A percentile compares a stretch with the other conserved stretches of the same genome.
These are phyloP conservation scores for Anthostomella pinea DNA, from an alignment of 2,329 filamentous ascomycete genomes.

Conservation along the genomic window DNA sequence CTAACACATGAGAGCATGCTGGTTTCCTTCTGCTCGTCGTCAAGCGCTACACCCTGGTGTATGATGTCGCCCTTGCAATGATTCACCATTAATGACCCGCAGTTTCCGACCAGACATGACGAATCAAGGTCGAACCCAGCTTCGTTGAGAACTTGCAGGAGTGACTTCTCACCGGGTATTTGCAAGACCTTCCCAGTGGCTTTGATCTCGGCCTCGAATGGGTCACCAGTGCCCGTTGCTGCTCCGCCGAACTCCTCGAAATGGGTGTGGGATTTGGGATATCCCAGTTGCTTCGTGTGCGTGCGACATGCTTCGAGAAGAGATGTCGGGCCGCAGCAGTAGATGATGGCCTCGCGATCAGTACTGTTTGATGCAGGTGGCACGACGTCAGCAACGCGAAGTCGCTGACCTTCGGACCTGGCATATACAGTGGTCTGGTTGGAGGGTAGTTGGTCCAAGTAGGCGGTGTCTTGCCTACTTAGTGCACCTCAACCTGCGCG, in stretches of 20 bases:
- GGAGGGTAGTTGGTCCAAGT: conserved; percentile 23
- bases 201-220: conserved; percentile 30
- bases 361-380: conserved; percentile 18
- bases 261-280: conserved; percentile 24
- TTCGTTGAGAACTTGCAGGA: conserved; percentile 31
- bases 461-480: conserved; percentile 29
- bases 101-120: conserved; percentile 32
- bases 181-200: conserved; percentile 22
- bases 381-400: conserved; percentile 37
- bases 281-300: conserved; percentile 19
- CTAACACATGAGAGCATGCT: conserved; percentile 32
- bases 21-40: conserved; percentile 27
- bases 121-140: conserved; percentile 33
- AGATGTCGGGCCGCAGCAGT: conserved; percentile 30
- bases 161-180: conserved; percentile 29
- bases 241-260: conserved; percentile 30
- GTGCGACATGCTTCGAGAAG: conserved; percentile 23
- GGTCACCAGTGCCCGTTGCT: conserved; percentile 27
- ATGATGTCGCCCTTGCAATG: conserved; percentile 25
- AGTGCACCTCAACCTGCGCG: conserved; percentile 27
- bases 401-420: conserved; percentile 23
- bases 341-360: conserved; percentile 28
- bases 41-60: conserved; percentile 29
- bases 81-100: conserved; percentile 31
- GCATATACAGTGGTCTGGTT: conserved; percentile 25